Evolutionary conservation across 73 alveolate genomes (phyloP).

Genomic region (Paramecium biaurelia): DNA sequence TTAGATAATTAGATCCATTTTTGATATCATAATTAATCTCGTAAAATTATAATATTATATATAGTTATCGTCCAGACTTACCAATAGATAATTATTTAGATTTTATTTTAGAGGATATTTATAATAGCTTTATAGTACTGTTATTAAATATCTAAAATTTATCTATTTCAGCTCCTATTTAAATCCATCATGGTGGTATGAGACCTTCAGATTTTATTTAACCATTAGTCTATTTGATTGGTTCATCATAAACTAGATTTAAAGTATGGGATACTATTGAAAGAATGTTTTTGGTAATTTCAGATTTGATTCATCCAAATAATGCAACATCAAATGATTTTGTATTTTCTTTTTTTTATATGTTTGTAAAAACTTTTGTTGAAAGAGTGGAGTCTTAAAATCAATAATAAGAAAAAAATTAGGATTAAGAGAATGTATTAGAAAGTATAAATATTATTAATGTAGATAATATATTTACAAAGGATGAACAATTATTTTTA

Average conservation of each 20-base stretch:
- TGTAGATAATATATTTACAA: background rate
- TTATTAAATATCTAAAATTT: background rate
- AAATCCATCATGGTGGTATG: background rate
- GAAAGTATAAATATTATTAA: background rate
- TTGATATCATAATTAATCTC: background rate
- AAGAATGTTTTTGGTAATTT: background rate
- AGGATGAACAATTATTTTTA: background rate
- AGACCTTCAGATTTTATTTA: background rate
- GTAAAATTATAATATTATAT: background rate
- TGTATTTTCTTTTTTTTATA: background rate
- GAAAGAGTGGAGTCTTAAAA: background rate
- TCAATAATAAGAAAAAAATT: background rate
- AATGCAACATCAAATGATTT: background rate
- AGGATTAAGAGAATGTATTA: background rate
- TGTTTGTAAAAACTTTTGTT: background rate
- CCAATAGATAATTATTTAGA: background rate
- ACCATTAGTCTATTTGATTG: background rate
- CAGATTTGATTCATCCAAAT: conserved; percentile 29
- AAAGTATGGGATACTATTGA: conserved; percentile 46
- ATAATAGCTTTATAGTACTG: background rate
- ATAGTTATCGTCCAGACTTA: background rate
- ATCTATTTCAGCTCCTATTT: background rate
- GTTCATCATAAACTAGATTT: background rate
- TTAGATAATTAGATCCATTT: background rate
- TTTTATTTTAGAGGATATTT: background rate